These are phyloP conservation scores for Nitzschia inconspicua DNA, from an alignment of 108 stramenopile genomes.

Conservation along the genomic window DNA sequence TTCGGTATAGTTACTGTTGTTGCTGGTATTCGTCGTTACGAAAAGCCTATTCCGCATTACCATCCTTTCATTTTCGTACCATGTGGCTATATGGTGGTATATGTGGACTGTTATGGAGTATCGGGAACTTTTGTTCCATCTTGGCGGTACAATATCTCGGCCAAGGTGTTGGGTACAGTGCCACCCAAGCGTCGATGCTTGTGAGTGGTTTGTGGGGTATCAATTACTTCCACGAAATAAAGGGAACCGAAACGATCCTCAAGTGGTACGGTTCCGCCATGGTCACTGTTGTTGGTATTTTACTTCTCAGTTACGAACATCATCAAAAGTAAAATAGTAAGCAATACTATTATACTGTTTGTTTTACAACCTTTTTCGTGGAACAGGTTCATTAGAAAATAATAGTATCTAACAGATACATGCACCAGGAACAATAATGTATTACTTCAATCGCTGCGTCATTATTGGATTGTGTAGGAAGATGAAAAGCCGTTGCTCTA, in stretches of 20 bases:
- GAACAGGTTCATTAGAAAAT: no score
- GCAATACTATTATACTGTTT: no score
- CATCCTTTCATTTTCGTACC: constrained; percentile 55
- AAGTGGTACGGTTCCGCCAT: constrained; percentile 38
- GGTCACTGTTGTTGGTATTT: constrained; percentile 41
- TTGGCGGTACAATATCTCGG: constrained; percentile 64
- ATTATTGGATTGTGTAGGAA: no score
- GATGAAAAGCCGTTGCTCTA: no score
- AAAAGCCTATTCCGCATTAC: constrained; percentile 45
- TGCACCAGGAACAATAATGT: no score
- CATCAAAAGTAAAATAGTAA: no score
- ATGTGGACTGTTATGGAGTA: constrained; percentile 53
- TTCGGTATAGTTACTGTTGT: constrained; percentile 32
- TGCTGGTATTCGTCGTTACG: no score
- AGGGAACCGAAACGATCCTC: constrained; percentile 26
- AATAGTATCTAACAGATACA: no score
- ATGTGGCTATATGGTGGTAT: constrained; percentile 56
- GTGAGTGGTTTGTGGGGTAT: constrained; percentile 61
- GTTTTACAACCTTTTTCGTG: no score
- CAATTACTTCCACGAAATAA: constrained; percentile 54
- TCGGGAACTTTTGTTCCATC: constrained; percentile 74
- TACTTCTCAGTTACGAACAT: constrained; percentile 48
- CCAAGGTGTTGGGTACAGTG: constrained; percentile 72
- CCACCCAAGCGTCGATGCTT: constrained; percentile 50
- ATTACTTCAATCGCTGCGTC: no score